Evolutionary conservation across 2,329 filamentous ascomycete species (phyloP).

Genomic region (Arthrobotrys iridis): DNA sequence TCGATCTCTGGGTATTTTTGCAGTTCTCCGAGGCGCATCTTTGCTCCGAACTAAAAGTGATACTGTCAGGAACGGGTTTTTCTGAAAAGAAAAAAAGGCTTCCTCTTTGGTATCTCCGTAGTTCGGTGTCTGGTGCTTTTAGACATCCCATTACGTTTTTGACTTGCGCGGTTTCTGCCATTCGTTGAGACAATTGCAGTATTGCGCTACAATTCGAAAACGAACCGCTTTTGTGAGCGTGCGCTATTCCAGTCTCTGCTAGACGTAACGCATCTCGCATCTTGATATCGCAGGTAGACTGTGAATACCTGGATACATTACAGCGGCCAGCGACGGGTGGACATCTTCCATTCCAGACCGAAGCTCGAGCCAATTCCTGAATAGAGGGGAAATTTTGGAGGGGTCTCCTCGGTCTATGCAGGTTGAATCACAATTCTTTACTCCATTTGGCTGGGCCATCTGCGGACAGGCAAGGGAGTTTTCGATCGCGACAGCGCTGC

Average conservation of each 20-base stretch:
- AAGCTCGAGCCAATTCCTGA: slow-evolving; percentile 37
- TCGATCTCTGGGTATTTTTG: slow-evolving; percentile 32
- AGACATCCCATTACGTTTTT: slow-evolving; percentile 24
- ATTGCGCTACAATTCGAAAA: neutral
- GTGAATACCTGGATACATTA: slow-evolving; percentile 9
- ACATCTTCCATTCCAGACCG: slow-evolving; percentile 26
- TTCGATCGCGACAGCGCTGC: slow-evolving; percentile 14
- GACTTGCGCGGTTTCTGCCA: slow-evolving; percentile 53
- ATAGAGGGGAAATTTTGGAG: slow-evolving; percentile 36
- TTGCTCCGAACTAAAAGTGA: slow-evolving; percentile 52
- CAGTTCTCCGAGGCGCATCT: slow-evolving; percentile 27
- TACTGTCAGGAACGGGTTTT: slow-evolving; percentile 47
- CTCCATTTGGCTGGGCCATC: slow-evolving; percentile 53
- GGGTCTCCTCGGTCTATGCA: slow-evolving; percentile 29
- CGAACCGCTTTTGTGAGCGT: slow-evolving; percentile 14
- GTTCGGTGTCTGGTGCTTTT: slow-evolving; percentile 40
- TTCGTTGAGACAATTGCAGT: slow-evolving; percentile 20
- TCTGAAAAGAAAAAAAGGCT: slow-evolving; percentile 52
- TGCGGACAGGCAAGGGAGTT: slow-evolving; percentile 15
- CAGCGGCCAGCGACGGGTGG: slow-evolving; percentile 39
- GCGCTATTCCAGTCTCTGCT: slow-evolving; percentile 39
- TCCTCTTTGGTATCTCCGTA: slow-evolving; percentile 53
- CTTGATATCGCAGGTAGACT: neutral
- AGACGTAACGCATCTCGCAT: slow-evolving; percentile 29
- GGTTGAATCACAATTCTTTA: slow-evolving; percentile 50